phyloP scores from a whole-genome alignment of 148 eudicot genomes.

The Fallopia convolvulus region DNA sequence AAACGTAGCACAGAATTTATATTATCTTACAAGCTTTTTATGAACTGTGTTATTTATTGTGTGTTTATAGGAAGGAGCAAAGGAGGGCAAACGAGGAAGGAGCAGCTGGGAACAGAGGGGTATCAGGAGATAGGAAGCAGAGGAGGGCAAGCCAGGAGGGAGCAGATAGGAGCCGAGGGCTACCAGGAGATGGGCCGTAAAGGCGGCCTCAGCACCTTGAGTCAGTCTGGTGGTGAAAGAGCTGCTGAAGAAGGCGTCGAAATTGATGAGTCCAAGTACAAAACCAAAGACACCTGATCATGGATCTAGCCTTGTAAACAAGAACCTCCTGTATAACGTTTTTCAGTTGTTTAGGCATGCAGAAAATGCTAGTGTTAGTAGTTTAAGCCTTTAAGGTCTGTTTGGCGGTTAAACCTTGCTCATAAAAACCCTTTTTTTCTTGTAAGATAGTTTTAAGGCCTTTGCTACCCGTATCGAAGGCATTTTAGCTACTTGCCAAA shows the following conservation, averaged over 20 bases:
- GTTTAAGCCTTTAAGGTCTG: too few species aligned
- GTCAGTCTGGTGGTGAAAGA: neutral
- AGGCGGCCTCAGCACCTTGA: neutral
- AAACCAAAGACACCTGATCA: neutral
- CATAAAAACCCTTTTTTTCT: too few species aligned
- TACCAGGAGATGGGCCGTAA: constrained; percentile 10
- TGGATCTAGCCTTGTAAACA: neutral
- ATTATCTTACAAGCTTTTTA: too few species aligned
- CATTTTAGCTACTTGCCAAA: too few species aligned
- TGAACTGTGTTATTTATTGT: neutral
- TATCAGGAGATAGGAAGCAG: constrained; percentile 12
- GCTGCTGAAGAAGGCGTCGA: constrained; percentile 4
- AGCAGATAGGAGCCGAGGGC: constrained; percentile 5
- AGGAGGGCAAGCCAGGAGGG: neutral
- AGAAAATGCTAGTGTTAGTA: too few species aligned
- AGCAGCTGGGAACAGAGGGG: constrained; percentile 7
- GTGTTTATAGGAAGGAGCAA: constrained; percentile 24
- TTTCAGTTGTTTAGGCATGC: too few species aligned
- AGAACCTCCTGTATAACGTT: neutral
- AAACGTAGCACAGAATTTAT: neutral
- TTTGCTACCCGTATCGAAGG: too few species aligned
- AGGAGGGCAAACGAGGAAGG: constrained; percentile 25
- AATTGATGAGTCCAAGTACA: constrained; percentile 8
- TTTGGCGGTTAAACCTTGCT: too few species aligned
- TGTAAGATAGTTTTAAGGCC: too few species aligned